phyloP scores from a whole-genome alignment of 495 filamentous ascomycete genomes.

The Parmelia sp. region DNA sequence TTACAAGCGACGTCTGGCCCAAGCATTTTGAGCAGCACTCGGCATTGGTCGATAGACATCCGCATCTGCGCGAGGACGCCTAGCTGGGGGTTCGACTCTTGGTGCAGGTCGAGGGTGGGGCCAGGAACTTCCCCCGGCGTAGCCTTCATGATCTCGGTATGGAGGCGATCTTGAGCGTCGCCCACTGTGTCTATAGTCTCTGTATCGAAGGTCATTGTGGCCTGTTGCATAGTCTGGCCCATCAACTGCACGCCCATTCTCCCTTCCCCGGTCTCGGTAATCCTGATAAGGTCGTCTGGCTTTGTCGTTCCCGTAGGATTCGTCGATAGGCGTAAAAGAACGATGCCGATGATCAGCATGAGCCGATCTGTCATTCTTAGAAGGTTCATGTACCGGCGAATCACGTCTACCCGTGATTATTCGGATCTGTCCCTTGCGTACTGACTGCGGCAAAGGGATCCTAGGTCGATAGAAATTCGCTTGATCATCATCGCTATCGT shows the following conservation, averaged over 20 bases:
- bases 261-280: not conserved
- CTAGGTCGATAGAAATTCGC: constrained; percentile 28
- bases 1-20: constrained; percentile 31
- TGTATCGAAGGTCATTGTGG: constrained; percentile 1
- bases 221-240: not conserved
- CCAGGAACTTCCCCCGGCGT: constrained; percentile 8
- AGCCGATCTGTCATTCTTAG: not conserved
- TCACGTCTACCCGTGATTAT: constrained; percentile 10
- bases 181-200: constrained; percentile 8
- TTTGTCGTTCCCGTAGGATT: not conserved
- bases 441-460: constrained; percentile 19
- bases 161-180: constrained; percentile 9
- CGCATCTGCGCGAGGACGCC: not conserved
- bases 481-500: constrained; percentile 28
- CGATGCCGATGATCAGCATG: not conserved
- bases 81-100: constrained; percentile 1
- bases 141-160: not conserved
- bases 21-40: constrained; percentile 34
- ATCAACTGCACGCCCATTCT: not conserved
- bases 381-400: not conserved
- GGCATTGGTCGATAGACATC: constrained; percentile 34
- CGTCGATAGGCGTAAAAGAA: constrained; percentile 1
- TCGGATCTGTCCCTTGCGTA: constrained; percentile 26
- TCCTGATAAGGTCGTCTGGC: not conserved
- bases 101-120: constrained; percentile 1